These are phyloP conservation scores for Cudoniella acicularis DNA, from an alignment of 495 filamentous ascomycete genomes.

Conservation along the genomic window DNA sequence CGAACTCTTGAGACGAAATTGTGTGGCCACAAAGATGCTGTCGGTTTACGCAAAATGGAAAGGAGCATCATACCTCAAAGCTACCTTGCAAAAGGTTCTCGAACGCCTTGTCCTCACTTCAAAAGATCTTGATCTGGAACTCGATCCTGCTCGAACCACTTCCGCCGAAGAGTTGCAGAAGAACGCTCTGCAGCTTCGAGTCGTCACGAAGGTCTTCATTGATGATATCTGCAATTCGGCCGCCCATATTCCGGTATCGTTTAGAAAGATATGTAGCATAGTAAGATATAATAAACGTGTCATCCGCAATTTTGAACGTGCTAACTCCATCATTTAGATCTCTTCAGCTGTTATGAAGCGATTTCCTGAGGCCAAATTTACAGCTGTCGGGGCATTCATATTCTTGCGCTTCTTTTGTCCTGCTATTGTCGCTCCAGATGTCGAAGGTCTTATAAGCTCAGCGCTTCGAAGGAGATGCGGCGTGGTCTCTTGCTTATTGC, in stretches of 20 bases:
- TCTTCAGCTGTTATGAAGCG: conserved; percentile 51
- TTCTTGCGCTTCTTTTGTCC: conserved; percentile 68
- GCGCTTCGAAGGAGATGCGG: conserved; percentile 61
- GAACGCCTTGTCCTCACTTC: conserved; percentile 56
- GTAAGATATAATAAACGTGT: conserved; percentile 36
- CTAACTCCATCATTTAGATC: conserved; percentile 36
- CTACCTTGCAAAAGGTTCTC: conserved; percentile 59
- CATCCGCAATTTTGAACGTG: background rate
- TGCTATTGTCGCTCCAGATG: conserved; percentile 64
- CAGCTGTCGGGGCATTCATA: conserved; percentile 65
- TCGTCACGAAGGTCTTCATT: conserved; percentile 62
- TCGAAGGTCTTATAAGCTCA: conserved; percentile 53
- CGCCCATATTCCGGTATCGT: conserved; percentile 54
- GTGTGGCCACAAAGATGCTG: conserved; percentile 65
- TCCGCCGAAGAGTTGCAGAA: conserved; percentile 55
- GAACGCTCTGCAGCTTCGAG: conserved; percentile 56
- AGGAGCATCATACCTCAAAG: conserved; percentile 54
- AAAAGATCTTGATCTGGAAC: conserved; percentile 60
- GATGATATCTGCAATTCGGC: conserved; percentile 61
- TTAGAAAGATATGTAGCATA: conserved; percentile 61
- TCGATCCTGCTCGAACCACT: conserved; percentile 54
- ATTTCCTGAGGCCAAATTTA: conserved; percentile 67
- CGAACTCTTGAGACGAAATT: conserved; percentile 58
- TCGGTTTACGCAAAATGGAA: conserved; percentile 68
- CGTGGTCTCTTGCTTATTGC: conserved; percentile 62